Conservation (phyloP, 139 green algal species). For the Chlorella sp. region DNA sequence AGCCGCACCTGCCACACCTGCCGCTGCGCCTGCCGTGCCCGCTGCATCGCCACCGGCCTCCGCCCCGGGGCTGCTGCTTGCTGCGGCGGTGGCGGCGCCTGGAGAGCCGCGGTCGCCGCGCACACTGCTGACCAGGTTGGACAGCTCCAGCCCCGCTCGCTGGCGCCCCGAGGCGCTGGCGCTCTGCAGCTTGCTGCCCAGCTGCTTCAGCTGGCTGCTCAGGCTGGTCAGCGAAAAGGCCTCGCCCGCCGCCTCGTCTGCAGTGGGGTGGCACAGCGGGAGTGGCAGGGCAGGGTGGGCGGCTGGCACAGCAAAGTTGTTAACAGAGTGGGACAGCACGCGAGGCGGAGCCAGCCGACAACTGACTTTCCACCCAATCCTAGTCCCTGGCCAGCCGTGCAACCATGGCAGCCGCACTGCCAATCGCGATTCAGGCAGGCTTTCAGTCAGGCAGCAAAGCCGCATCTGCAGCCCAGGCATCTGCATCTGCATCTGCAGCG, state of each 20-base stretch:
- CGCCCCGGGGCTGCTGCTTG: not conserved
- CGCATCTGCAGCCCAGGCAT: too few relatives aligned
- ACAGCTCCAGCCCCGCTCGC: conserved; percentile 27
- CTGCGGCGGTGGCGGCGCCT: not conserved
- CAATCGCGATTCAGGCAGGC: too few relatives aligned
- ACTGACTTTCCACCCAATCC: too few relatives aligned
- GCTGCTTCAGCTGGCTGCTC: conserved; percentile 34
- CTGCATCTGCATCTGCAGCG: not conserved
- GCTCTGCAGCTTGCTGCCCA: conserved; percentile 42
- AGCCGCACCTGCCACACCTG: not conserved
- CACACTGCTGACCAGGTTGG: conserved; percentile 17
- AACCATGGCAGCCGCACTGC: too few relatives aligned
- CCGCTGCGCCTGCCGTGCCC: conserved; percentile 1
- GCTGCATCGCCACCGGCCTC: not conserved
- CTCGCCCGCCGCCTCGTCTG: conserved; percentile 7
- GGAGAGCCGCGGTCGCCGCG: not conserved
- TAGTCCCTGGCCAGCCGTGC: too few relatives aligned
- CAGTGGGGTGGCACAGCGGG: not conserved
- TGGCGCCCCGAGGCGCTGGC: not conserved
- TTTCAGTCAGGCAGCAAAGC: too few relatives aligned
- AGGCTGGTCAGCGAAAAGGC: conserved; percentile 29
- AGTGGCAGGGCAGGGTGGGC: too few relatives aligned
- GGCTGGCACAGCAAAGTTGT: too few relatives aligned
- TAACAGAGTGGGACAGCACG: too few relatives aligned
- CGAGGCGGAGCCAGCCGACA: too few relatives aligned